phyloP scores from a whole-genome alignment of 345 rosid genomes.

The Populus davidiana region DNA sequence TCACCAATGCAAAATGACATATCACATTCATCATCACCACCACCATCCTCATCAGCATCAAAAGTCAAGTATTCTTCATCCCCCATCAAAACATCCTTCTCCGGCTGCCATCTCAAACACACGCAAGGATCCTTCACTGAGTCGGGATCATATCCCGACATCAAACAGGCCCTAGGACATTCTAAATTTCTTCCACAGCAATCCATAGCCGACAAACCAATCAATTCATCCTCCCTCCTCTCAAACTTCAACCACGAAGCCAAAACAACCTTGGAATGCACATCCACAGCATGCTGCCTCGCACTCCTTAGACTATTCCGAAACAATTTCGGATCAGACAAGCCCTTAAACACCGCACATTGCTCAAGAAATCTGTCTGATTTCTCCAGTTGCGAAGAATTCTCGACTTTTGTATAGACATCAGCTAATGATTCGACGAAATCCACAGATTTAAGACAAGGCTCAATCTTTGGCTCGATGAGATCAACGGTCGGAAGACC shows the following conservation, averaged over 20 bases:
- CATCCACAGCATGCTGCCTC: conserved; percentile 75
- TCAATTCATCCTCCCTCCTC: conserved; percentile 90
- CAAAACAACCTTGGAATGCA: conserved; percentile 74
- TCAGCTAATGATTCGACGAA: conserved; percentile 64
- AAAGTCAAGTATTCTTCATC: conserved; percentile 69
- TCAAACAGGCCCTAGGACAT: conserved; percentile 79
- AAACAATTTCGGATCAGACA: conserved; percentile 70
- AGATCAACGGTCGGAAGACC: conserved; percentile 73
- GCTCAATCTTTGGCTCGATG: conserved; percentile 73
- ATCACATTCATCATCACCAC: conserved; percentile 46
- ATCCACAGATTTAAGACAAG: conserved; percentile 62
- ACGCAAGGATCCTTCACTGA: conserved; percentile 57
- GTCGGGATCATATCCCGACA: conserved; percentile 70
- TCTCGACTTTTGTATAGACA: conserved; percentile 48
- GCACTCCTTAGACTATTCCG: conserved; percentile 71
- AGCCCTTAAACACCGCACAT: conserved; percentile 64
- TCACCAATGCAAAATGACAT: conserved; percentile 75
- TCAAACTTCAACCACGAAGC: conserved; percentile 87
- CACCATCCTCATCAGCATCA: conserved; percentile 36
- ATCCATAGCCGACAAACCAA: conserved; percentile 71
- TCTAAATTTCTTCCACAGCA: conserved; percentile 79
- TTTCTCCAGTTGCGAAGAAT: conserved; percentile 54
- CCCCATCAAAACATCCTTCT: conserved; percentile 25
- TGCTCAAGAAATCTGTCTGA: conserved; percentile 59
- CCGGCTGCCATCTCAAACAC: conserved; percentile 43